Evolutionary conservation across 306 rosid genomes (phyloP), one percentile per base, ranked within the genome.

Genomic region (Malus domestica): DNA sequence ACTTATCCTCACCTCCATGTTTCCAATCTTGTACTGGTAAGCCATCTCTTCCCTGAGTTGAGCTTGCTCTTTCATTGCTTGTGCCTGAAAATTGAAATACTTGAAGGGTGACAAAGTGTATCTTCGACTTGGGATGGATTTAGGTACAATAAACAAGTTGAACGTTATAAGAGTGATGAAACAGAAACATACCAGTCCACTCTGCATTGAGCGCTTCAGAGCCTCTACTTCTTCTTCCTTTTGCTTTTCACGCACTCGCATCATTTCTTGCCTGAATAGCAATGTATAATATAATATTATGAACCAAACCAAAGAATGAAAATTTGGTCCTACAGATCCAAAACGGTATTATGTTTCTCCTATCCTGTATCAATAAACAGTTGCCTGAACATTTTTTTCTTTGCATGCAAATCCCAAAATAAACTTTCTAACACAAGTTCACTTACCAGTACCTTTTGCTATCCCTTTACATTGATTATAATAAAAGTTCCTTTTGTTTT

Each of bases 31-130:
- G 89, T 89, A 95, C 78, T 95, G 97, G 84, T 92, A 92, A 68
- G 97, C 99, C 99, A 95, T 95, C 87, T 95, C 99, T 88, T 95
- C 99, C 85, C 92, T 85, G 29, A 95, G 96, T 83, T 87, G 97
- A 82, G 99, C 97, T 88, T 95, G 98, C 85, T 92, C 99, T 86
- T 95, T 95, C 99, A 95, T 95, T 74, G 99, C 97, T 71, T 92
- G 97, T n/a, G 99, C 99, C 99, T 95, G 90, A 61, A 52, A 79
- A 71, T 59, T 75, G 30, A 82, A 77, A 63, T 62, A 76, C 27
- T 22, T 25, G 7, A 40, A 72, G 73, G 11, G 42, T 70, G 54
- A 71, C 42, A 54, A 74, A 30, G 40, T 66, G 68, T 33, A 52
- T 38, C 65, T 33, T 29, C 4, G 4, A 51, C 61, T 40, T 22